A percentile compares a stretch with the other conserved stretches of the same genome.
Conservation (phyloP, 345 rosid species). For the Reutealis trisperma region DNA sequence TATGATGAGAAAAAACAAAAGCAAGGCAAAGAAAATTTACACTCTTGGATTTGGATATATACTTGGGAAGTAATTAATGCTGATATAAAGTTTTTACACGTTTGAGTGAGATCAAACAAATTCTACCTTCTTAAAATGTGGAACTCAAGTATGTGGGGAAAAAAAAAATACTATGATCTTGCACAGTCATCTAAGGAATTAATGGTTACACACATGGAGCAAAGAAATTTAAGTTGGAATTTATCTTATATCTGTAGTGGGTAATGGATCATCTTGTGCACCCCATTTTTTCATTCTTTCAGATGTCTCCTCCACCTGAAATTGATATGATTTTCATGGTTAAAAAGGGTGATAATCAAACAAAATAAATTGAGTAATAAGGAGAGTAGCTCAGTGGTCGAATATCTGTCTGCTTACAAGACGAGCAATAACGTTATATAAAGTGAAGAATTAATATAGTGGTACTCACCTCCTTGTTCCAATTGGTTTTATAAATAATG, state of each 20-base stretch:
- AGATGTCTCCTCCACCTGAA: constrained; percentile 78
- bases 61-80: neutral
- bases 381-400: neutral
- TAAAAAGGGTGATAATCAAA: neutral
- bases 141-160: no score
- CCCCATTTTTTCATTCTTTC: constrained; percentile 67
- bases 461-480: constrained; percentile 73
- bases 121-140: neutral
- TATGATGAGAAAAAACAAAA: no score
- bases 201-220: neutral
- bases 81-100: neutral
- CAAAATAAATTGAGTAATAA: neutral
- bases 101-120: neutral
- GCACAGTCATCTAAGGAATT: neutral
- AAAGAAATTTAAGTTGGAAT: neutral
- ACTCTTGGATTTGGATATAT: neutral
- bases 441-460: neutral
- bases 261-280: neutral
- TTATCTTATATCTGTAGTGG: neutral
- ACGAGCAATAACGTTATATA: no score
- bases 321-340: neutral
- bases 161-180: no score
- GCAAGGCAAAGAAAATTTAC: no score
- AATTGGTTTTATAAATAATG: constrained; percentile 66
- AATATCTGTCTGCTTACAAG: neutral